Evolutionary conservation across 2,329 filamentous ascomycete species (phyloP).

Genomic region (Cladosporium sp.): DNA sequence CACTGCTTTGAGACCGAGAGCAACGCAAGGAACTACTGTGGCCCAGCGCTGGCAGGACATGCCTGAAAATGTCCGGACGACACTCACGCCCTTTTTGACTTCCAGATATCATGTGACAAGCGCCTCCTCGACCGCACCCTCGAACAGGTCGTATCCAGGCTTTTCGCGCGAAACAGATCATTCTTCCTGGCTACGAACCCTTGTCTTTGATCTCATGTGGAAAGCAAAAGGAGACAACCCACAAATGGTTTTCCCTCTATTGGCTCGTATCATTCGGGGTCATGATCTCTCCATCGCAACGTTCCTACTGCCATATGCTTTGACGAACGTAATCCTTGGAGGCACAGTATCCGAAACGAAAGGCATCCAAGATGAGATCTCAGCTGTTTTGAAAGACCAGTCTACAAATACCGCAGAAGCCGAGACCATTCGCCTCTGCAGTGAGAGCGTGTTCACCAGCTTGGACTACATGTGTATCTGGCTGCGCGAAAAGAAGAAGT

Average conservation of each 20-base stretch:
- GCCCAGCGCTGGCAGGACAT: constrained; percentile 74
- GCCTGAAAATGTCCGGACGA: constrained; percentile 72
- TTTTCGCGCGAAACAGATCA: constrained; percentile 68
- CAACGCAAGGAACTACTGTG: constrained; percentile 55
- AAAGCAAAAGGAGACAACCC: constrained; percentile 72
- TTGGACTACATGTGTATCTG: constrained; percentile 90
- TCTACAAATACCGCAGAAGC: constrained; percentile 53
- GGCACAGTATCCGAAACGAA: constrained; percentile 61
- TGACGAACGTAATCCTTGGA: constrained; percentile 76
- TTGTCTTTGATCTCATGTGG: constrained; percentile 78
- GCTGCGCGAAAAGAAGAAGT: constrained; percentile 72
- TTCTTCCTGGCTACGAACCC: constrained; percentile 72
- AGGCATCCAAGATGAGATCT: constrained; percentile 68
- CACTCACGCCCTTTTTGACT: constrained; percentile 80
- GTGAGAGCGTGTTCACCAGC: constrained; percentile 86
- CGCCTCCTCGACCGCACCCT: constrained; percentile 23
- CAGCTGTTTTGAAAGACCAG: constrained; percentile 65
- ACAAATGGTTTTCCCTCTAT: constrained; percentile 71
- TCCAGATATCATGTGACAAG: constrained; percentile 73
- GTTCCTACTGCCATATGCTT: constrained; percentile 84
- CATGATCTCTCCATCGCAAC: constrained; percentile 83
- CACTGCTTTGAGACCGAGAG: constrained; percentile 47
- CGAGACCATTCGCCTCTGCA: constrained; percentile 78
- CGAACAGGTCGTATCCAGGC: constrained; percentile 62
- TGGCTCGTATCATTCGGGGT: constrained; percentile 76